Evolutionary conservation across 2,329 filamentous ascomycete species (phyloP), one percentile per base, ranked within the genome.

Genomic region (Aspergillus fructus): DNA sequence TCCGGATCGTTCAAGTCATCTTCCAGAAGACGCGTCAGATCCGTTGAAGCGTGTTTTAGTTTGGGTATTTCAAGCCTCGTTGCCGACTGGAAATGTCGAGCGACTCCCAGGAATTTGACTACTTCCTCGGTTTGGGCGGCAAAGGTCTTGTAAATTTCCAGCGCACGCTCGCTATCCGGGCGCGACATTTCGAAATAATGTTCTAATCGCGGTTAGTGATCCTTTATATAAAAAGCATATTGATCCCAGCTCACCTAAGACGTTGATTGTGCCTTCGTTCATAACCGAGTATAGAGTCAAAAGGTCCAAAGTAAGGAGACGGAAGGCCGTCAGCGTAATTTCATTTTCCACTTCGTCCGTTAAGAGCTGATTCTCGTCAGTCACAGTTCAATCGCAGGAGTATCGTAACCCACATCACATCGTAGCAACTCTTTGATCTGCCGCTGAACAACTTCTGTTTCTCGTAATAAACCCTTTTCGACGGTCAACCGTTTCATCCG

Each of bases 141-240:
- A 69, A 99, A 99, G 15, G 83, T 89, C 71, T 93, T 90, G 77
- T 99, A 99, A 60, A 99, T 93, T 59, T 87, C 84, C 77, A 99
- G 86, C 56, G 94, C 92, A 62, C 93, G 85, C 73, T 97, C 91
- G 58, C 94, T 96, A 75, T 99, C 94, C 24, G 90, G 83, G 69
- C 90, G 91, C 50, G 94, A 97, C 89, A 99, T 93, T 78, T 99
- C 94, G 68, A 99, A 99, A 75, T 97, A 99, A 75, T 96, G 91
- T 66, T 94, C 92, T 96, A 62, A 21, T 54, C 33, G 23, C 43
- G 9, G 24, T 49, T 51, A 13, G 49, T 66, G 42, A 68, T 27
- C 12, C 13, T 33, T 24, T 43, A 5, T 7, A 40, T 37, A 3
- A n/a, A 7, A 19, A 13, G 13, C 12, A 24, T 12, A 12, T 37